Conservation (phyloP, 2,329 filamentous ascomycete species). For the Aspergillus calidoustus region DNA sequence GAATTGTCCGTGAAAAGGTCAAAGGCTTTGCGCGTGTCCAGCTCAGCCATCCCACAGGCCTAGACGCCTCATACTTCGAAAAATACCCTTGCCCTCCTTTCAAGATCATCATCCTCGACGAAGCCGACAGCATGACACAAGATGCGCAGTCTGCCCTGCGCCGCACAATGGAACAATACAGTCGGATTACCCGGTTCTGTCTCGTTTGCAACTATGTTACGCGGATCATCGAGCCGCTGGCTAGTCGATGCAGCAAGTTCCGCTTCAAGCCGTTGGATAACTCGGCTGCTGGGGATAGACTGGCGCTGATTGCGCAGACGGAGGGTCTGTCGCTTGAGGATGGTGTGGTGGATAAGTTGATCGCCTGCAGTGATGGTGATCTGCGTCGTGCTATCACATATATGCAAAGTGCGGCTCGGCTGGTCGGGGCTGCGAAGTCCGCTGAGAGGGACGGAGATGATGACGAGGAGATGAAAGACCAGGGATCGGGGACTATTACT, state of each 20-base stretch:
- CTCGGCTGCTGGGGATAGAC: slow-evolving; percentile 75
- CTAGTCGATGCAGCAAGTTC: slow-evolving; percentile 93
- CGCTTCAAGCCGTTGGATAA: slow-evolving; percentile 95
- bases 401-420: slow-evolving; percentile 86
- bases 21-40: slow-evolving; percentile 98
- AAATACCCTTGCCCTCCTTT: slow-evolving; percentile 94
- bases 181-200: slow-evolving; percentile 94
- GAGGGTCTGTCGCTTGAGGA: slow-evolving; percentile 78
- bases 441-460: slow-evolving; percentile 53
- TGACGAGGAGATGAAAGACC: slow-evolving; percentile 66
- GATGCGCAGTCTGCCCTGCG: slow-evolving; percentile 92
- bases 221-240: slow-evolving; percentile 93
- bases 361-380: slow-evolving; percentile 90
- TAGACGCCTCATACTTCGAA: slow-evolving; percentile 65
- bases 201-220: slow-evolving; percentile 99
- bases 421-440: slow-evolving; percentile 71
- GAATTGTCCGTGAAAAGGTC: slow-evolving; percentile 95
- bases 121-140: slow-evolving; percentile 98
- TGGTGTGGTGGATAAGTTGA: slow-evolving; percentile 81
- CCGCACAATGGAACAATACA: slow-evolving; percentile 98
- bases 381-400: slow-evolving; percentile 95
- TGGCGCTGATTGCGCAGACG: slow-evolving; percentile 79
- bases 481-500: slow-evolving; percentile 62
- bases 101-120: slow-evolving; percentile 98
- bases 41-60: slow-evolving; percentile 75